Base-by-base conservation (phyloP, 1,284 basidiomycete genomes). In the Phylloporus sp. region DNA sequence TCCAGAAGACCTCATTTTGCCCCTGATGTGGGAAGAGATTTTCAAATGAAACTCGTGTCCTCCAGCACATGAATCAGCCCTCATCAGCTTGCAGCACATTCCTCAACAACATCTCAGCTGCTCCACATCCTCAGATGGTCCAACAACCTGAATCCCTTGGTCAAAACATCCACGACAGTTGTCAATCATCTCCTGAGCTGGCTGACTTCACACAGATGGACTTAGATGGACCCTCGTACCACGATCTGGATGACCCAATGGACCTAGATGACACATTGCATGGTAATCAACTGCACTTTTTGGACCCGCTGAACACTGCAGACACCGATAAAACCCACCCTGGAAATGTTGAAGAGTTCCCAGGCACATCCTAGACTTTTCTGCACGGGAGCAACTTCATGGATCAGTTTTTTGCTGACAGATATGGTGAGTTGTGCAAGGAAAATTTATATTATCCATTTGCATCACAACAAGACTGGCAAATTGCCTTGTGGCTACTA, bases 31-130 rank as follows among this genome's bases (percentile, higher is more conserved):
- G 62, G 5, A 66, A 59, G 25, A 59, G 65, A 43, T 66, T 66
- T 25, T 5, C 56, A 35, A 61, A 35, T 37, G 56, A 66, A 5
- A 64, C 43, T 12, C 25, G 12, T 19, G 19, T 66, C 29, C 62
- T 64, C 12, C 47, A 66, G 25, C 62, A 66, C 19, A 64, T 66
- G 65, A 66, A 66, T 27, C 62, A 66, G 35, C 56, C 65, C 15
- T 58, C 20, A 12, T 58, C 37, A 3, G 47, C 17, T 49, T 64
- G 65, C 14, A 14, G 45, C 1, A 41, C 62, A 25, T 23, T 58
- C 29, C 27, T 58, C 37, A 29, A 59, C 10, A 39, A 66, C 23
- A 41, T 61, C 29, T 32, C 32, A 32, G 32, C 32, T 32, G 32
- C 32, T 32, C 32, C 32, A 32, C 32, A 32, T 32, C 32, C 32